Conservation (phyloP, 352 stramenopile genomes). For the Phytophthora crassamura region DNA sequence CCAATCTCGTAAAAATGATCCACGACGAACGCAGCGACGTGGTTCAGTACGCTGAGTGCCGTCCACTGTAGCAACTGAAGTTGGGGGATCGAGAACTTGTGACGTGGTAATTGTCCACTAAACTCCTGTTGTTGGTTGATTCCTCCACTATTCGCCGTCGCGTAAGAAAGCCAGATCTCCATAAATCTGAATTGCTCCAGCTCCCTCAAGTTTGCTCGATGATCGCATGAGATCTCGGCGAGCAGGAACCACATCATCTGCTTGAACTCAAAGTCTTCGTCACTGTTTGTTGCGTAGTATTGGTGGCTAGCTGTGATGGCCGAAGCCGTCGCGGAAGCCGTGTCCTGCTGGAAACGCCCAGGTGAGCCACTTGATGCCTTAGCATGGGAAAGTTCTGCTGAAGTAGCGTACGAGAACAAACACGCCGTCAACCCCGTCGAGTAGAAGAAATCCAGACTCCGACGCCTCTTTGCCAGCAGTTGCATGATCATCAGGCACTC, state of each 20-base stretch:
- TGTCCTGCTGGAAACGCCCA: neutral
- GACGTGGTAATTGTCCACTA: slow-evolving; percentile 1
- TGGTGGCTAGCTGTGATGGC: slow-evolving; percentile 63
- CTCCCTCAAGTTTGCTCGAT: slow-evolving; percentile 60
- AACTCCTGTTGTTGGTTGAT: slow-evolving; percentile 8
- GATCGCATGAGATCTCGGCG: slow-evolving; percentile 53
- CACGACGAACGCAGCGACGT: slow-evolving; percentile 49
- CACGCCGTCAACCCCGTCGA: slow-evolving; percentile 62
- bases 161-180: slow-evolving; percentile 69
- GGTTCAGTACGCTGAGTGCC: slow-evolving; percentile 65
- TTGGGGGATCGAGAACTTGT: slow-evolving; percentile 57
- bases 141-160: slow-evolving; percentile 21
- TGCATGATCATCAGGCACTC: slow-evolving; percentile 75
- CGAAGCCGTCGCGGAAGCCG: slow-evolving; percentile 24
- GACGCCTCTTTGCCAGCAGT: slow-evolving; percentile 57
- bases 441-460: slow-evolving; percentile 64
- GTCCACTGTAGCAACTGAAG: slow-evolving; percentile 62
- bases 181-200: slow-evolving; percentile 77
- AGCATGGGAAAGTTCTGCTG: slow-evolving; percentile 44
- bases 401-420: slow-evolving; percentile 70
- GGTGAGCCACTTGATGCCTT: slow-evolving; percentile 9
- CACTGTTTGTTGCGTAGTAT: slow-evolving; percentile 70
- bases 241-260: slow-evolving; percentile 77
- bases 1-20: slow-evolving; percentile 68
- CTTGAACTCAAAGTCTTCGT: slow-evolving; percentile 88